Evolutionary conservation across 441 rosid genomes (phyloP).

Genomic region (Corymbia citriodora): DNA sequence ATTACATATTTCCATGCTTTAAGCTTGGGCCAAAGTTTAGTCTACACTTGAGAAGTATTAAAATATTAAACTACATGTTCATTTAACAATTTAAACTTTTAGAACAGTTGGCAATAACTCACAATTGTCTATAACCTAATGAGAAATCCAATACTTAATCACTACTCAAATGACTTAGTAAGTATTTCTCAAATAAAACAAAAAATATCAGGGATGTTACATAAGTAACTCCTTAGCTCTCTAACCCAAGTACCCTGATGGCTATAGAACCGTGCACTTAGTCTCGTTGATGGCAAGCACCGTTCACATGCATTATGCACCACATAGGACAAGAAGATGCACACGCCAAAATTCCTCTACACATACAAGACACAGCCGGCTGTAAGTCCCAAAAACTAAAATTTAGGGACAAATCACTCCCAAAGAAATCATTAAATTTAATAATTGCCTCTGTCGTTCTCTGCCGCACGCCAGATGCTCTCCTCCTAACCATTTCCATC

Average conservation of each 20-base stretch:
- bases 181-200: no score
- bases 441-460: not conserved
- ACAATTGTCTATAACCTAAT: not conserved
- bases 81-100: no score
- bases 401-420: no score
- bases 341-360: not conserved
- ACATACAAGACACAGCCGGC: not conserved
- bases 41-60: accelerated
- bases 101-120: accelerated
- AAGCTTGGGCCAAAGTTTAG: no score
- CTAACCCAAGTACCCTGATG: not conserved
- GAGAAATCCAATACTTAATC: not conserved
- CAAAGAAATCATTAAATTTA: no score
- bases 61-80: no score
- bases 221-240: not conserved
- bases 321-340: not conserved
- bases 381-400: not conserved
- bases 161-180: no score
- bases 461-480: not conserved
- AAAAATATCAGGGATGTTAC: no score
- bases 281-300: not conserved
- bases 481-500: not conserved
- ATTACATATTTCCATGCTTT: not conserved
- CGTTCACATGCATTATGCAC: not conserved
- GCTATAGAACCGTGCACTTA: not conserved